Evolutionary conservation across 768 basidiomycete genomes (phyloP), one percentile per base, ranked within the genome.

Genomic region (Xerocomellus intermedius): DNA sequence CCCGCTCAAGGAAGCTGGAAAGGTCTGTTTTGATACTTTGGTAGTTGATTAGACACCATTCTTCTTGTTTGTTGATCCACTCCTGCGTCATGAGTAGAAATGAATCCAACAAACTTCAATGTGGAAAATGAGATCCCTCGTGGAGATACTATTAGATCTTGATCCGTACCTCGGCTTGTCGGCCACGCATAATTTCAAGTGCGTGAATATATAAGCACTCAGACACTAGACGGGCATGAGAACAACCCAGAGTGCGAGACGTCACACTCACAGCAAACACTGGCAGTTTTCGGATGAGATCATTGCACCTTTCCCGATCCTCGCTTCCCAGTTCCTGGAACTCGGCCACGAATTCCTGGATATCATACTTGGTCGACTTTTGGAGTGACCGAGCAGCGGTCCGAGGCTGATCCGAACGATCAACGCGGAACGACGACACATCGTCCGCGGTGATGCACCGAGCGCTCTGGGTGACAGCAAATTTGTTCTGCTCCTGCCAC

Each of bases 21-120:
- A 69, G 58, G 17, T 45, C 41, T 1, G 55, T 33, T 39, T 65
- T 63, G 13, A 69, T 59, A 12, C 42, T 41, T 10, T 52, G 57
- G 22, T 67, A 63, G 47, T 69, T 55, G 41, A 61, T 19, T 1
- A 69, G 39, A 42, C 67, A 69, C 68, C 67, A 69, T 35, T 58
- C 59, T 7, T 63, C 63, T 19, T 45, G 38, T 30, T 48, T 55
- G 22, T 60, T 38, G 30, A 50, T 56, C 67, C 67, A 69, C 17
- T 61, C 61, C 28, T 52, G 54, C 35, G 56, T 52, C 55, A 38
- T 43, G 26, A 33, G 35, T 16, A 59, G 45, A 26, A 69, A 60
- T 24, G 56, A 54, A 30, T 58, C 50, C 4, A 60, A 35, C 54
- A 65, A 42, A 35, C 67, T 69, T 56, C 5, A n/a, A 19, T 9